A percentile compares a stretch with the other conserved stretches of the same genome.
Conservation (phyloP, 441 rosid species). For the Dalechampia spathulata region DNA sequence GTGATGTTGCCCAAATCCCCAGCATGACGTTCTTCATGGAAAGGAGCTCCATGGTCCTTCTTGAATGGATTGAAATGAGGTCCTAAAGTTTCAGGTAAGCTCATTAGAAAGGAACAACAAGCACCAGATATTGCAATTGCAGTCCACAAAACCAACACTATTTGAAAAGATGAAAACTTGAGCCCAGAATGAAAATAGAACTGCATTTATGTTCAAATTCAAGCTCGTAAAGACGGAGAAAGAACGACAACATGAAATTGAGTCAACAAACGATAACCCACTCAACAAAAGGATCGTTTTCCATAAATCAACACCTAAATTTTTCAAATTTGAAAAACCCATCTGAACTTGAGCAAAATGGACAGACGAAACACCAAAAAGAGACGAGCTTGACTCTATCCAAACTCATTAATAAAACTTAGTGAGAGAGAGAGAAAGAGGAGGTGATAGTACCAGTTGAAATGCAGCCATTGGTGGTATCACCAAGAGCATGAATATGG, state of each 20-base stretch:
- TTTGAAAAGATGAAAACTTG: background rate
- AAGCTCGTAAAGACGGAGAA: background rate
- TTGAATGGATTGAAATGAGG: conserved; percentile 89
- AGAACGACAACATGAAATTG: background rate
- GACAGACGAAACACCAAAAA: background rate
- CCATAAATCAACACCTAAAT: background rate
- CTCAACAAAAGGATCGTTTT: background rate
- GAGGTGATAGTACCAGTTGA: conserved; percentile 58
- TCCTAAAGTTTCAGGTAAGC: conserved; percentile 31
- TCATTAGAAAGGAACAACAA: background rate
- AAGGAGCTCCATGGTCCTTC: conserved; percentile 88
- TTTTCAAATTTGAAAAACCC: background rate
- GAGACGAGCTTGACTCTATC: background rate
- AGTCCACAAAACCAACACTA: too few relatives aligned
- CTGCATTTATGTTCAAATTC: background rate
- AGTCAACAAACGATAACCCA: conserved; percentile 6
- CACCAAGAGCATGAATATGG: conserved; percentile 96
- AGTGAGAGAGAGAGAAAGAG: background rate
- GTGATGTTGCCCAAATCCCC: conserved; percentile 87
- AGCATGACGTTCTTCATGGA: conserved; percentile 78
- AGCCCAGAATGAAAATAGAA: background rate
- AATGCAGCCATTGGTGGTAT: conserved; percentile 97
- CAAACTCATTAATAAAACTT: background rate
- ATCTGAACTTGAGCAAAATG: conserved; percentile 1
- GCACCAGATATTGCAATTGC: background rate